Evolutionary conservation across 768 basidiomycete species (phyloP).

Genomic region (Cyclocybe aegerita): DNA sequence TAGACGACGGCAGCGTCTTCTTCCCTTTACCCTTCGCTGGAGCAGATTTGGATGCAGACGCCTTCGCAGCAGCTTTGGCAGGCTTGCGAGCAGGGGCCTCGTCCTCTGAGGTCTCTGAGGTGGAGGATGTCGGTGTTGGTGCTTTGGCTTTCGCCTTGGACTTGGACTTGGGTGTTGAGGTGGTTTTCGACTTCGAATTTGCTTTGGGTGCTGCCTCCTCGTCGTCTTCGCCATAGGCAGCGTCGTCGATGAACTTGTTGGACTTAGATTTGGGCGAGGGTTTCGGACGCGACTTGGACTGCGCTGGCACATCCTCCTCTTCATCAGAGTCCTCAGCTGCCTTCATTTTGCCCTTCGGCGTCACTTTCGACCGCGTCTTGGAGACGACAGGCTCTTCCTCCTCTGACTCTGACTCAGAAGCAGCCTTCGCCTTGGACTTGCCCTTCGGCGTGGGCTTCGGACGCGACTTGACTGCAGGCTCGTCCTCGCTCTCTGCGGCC

Average conservation of each 20-base stretch:
- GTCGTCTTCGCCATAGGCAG: neutral
- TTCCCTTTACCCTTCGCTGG: neutral
- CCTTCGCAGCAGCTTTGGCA: neutral
- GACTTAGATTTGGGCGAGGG: too few species aligned
- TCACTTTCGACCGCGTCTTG: neutral
- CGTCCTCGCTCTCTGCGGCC: slow-evolving; percentile 2
- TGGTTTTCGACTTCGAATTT: neutral
- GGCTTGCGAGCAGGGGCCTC: neutral
- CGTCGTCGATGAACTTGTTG: neutral
- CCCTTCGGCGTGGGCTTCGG: neutral
- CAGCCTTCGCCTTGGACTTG: neutral
- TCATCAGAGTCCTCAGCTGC: neutral
- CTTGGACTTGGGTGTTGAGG: neutral
- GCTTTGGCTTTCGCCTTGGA: neutral
- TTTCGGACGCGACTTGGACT: too few species aligned
- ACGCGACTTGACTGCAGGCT: neutral
- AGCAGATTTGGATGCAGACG: neutral
- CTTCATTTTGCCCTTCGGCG: neutral
- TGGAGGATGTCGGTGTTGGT: neutral
- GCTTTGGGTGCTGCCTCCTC: neutral
- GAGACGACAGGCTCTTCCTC: too few species aligned
- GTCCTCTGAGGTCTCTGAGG: too few species aligned
- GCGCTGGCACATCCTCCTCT: neutral
- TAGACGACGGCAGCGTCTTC: too few species aligned
- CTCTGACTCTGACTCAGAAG: neutral